A percentile compares a stretch with the other conserved stretches of the same genome.
These are phyloP conservation scores for Picochlorum sp. DNA, from an alignment of 139 green algal species.

Conservation along the genomic window DNA sequence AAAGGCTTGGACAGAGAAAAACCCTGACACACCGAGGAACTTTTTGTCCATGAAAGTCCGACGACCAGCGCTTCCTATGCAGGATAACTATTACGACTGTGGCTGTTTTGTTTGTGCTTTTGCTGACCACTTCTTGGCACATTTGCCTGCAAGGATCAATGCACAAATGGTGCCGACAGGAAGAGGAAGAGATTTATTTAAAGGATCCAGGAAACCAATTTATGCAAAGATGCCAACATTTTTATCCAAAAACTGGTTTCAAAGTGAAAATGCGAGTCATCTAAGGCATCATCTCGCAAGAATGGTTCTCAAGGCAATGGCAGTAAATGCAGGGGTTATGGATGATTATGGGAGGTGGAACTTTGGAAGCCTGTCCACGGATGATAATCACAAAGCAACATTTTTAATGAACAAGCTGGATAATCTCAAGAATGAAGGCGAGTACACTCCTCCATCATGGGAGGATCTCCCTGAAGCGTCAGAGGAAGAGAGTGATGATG, in stretches of 20 bases:
- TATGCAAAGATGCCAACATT: constrained; percentile 17
- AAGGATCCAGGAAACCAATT: neutral
- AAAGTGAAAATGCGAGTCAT: constrained; percentile 29
- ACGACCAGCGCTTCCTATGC: constrained; percentile 40
- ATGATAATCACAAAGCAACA: neutral
- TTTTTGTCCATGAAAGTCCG: neutral
- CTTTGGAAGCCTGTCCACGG: neutral
- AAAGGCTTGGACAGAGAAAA: constrained; percentile 15
- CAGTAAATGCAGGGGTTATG: neutral
- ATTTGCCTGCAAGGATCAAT: constrained; percentile 13
- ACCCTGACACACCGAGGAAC: constrained; percentile 11
- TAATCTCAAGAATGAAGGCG: neutral
- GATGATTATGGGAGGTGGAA: neutral
- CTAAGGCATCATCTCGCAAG: constrained; percentile 26
- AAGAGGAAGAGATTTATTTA: neutral
- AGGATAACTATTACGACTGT: constrained; percentile 89
- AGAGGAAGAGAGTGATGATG: neutral
- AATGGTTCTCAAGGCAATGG: neutral
- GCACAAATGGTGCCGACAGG: neutral
- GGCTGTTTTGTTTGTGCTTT: constrained; percentile 84
- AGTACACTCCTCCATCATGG: neutral
- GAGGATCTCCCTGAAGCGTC: neutral
- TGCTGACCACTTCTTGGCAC: constrained; percentile 65
- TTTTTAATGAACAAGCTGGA: neutral
- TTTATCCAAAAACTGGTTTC: constrained; percentile 55